Evolutionary conservation across 108 stramenopile genomes (phyloP).

Genomic region (Halocafeteria seosinensis): DNA sequence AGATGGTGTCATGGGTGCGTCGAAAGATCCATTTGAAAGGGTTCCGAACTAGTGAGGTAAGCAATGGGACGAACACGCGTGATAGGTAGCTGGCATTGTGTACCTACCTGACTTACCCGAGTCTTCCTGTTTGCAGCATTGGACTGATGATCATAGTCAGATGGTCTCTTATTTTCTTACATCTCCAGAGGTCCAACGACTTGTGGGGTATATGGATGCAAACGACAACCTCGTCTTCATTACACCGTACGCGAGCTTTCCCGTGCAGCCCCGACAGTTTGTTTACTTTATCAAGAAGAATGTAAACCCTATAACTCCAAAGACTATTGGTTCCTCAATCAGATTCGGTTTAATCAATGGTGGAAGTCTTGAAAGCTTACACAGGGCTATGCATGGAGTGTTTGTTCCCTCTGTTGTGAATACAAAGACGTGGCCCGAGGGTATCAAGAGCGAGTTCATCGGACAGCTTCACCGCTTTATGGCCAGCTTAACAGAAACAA

Average conservation of each 20-base stretch:
- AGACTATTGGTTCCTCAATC: slow-evolving; percentile 9
- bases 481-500: slow-evolving; percentile 38
- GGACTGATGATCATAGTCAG: not conserved
- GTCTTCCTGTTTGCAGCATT: no score
- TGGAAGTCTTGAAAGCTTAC: slow-evolving; percentile 21
- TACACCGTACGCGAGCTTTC: not conserved
- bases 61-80: no score
- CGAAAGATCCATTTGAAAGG: no score
- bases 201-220: not conserved
- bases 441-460: slow-evolving; percentile 33
- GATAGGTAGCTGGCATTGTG: no score
- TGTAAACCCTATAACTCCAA: slow-evolving; percentile 8
- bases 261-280: not conserved
- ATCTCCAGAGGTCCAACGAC: not conserved
- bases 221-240: not conserved
- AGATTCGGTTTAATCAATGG: slow-evolving; percentile 28
- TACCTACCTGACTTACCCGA: no score
- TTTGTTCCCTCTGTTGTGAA: slow-evolving; percentile 13
- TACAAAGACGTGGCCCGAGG: slow-evolving; percentile 23
- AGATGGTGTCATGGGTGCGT: no score
- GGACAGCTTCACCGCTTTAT: slow-evolving; percentile 43
- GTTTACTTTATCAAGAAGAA: slow-evolving; percentile 6
- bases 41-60: no score
- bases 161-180: not conserved
- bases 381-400: slow-evolving; percentile 29